Base-by-base conservation (phyloP, 768 basidiomycete species). In the Panus rudis region DNA sequence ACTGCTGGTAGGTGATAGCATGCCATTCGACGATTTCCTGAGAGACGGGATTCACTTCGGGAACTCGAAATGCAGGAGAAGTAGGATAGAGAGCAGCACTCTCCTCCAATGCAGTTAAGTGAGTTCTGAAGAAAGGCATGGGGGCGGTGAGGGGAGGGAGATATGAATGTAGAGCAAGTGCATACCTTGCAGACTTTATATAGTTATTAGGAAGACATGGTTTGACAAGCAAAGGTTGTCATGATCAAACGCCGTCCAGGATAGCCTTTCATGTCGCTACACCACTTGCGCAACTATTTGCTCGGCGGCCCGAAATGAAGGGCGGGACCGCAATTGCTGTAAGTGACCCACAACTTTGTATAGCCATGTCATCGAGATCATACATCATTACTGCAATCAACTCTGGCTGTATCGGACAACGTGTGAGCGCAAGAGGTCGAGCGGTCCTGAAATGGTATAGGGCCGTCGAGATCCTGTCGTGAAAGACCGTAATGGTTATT, bases 81-180 rank as follows among this genome's bases (percentile, higher is more conserved):
- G 67, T 62, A 14, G 79, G 67, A 55, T 69, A 69, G 45, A 60
- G 67, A 37, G 65, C 51, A n/a, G 79, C 71, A 49, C 72, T 75
- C 35, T 71, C 63, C 45, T 81, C 70, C 48, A 86, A 72, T 50
- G 82, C 66, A 25, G 79, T 73, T 20, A 87, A 74, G 59, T 86
- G 84, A 23, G 58, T 60, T 35, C 43, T 50, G 43, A 51, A 53
- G 33, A 38, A 34, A 40, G 49, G 32, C 59, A 58, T 60, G 43
- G 37, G 23, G 39, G 38, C 40, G 48, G 26, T 35, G 37, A 26
- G 45, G 47, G 39, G 40, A 37, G 26, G 42, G 42, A 31, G 39
- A 47, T 39, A 40, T 28, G 39, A 26, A 34, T 21, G 27, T 30
- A 39, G 25, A 31, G 10, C 43, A 43, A 43, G 39, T 16, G 21